Evolutionary conservation across 2,329 filamentous ascomycete species (phyloP).

Genomic region (Pseudogymnoascus sp.): DNA sequence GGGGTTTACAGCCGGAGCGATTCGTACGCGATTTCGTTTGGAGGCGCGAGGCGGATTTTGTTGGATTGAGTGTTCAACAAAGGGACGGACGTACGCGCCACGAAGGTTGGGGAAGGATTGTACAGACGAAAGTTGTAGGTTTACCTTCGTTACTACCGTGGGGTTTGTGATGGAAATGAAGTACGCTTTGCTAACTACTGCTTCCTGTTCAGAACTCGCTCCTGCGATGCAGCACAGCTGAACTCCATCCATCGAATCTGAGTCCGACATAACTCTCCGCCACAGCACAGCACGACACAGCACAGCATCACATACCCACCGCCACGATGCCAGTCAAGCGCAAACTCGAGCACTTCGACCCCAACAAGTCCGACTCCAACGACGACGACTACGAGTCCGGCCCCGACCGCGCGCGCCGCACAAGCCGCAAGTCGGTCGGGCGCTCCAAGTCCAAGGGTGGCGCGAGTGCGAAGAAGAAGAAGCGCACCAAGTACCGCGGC

Average conservation of each 20-base stretch:
- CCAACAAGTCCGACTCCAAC: slow-evolving; percentile 58
- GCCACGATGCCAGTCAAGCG: slow-evolving; percentile 27
- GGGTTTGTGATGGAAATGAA: not conserved
- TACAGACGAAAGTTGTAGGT: not conserved
- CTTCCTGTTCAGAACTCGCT: not conserved
- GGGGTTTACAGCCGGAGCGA: not conserved
- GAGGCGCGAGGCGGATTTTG: not conserved
- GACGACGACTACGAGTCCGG: slow-evolving; percentile 59
- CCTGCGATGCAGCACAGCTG: slow-evolving; percentile 8
- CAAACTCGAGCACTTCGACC: slow-evolving; percentile 57
- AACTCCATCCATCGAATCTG: not conserved
- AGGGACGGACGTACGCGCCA: not conserved
- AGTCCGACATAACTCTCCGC: slow-evolving; percentile 1
- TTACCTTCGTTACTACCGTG: not conserved
- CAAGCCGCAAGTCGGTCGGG: slow-evolving; percentile 33
- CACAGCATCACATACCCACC: not conserved
- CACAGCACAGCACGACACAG: not conserved
- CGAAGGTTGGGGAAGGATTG: not conserved
- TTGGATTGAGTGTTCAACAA: not conserved
- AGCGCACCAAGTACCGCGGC: slow-evolving; percentile 43
- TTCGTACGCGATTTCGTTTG: slow-evolving; percentile 4
- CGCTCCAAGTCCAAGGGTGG: slow-evolving; percentile 25
- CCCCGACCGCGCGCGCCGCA: slow-evolving; percentile 40
- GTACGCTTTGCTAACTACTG: not conserved
- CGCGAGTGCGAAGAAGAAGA: slow-evolving; percentile 32